These are phyloP conservation scores for Talaromyces atroroseus DNA, from an alignment of 2,329 filamentous ascomycete species.

Conservation along the genomic window DNA sequence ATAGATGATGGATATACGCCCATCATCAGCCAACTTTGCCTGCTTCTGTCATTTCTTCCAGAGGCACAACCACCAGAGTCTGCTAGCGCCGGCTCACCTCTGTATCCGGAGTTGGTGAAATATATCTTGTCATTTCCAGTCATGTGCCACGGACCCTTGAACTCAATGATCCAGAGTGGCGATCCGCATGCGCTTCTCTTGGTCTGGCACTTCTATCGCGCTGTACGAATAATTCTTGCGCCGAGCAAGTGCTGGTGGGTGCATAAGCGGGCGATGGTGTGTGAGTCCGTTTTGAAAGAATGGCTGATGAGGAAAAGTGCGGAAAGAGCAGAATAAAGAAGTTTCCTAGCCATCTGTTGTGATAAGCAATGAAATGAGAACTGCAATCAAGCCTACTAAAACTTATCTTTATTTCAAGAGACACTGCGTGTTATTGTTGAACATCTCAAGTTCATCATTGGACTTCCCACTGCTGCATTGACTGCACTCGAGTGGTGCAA, in stretches of 20 bases:
- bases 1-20: background rate
- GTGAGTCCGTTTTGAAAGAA: background rate
- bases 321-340: background rate
- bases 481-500: background rate
- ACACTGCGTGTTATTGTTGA: background rate
- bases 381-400: too few species aligned
- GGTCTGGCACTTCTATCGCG: conserved; percentile 11
- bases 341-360: background rate
- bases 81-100: background rate
- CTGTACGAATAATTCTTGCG: conserved; percentile 6
- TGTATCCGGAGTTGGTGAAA: background rate
- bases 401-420: background rate
- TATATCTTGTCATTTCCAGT: conserved; percentile 10
- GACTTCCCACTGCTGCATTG: too few species aligned
- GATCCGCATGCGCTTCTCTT: conserved; percentile 5
- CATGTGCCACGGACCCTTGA: conserved; percentile 5
- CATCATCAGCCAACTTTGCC: conserved; percentile 7
- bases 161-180: conserved; percentile 4
- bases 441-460: background rate
- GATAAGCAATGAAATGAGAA: background rate
- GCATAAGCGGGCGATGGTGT: conserved; percentile 6
- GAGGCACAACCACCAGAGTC: background rate
- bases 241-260: conserved; percentile 7
- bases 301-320: background rate
- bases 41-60: conserved; percentile 8